Base-by-base conservation (phyloP, 768 basidiomycete species). In the Jaapia argillacea region DNA sequence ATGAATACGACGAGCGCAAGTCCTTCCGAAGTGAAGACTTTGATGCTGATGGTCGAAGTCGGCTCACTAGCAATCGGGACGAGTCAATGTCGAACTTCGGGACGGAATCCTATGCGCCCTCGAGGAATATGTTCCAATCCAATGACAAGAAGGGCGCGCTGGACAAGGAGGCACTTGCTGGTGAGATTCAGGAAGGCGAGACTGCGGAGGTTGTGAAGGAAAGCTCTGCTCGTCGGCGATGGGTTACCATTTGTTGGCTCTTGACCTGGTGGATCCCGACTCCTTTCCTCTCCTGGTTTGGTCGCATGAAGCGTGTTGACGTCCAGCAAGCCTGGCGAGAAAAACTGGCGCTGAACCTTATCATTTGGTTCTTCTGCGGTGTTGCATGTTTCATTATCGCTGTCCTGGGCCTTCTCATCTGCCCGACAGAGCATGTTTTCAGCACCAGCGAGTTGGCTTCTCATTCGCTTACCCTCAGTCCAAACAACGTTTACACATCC, bases 271-370 rank as follows among this genome's bases (percentile, higher is more conserved):
- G 90, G 89, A 63, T 91, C 4, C 96, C 94, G 0, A 79, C 72
- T 10, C 72, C 71, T 2, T 61, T 81, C 41, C 65, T 99, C 35
- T 69, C 62, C 6, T 79, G 74, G 58, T 48, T 88, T 43, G 92
- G 94, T 1, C 73, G 88, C 23, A 96, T 97, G 92, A 96, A 97
- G 66, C 83, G 94, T 5, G 60, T 83, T 49, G 96, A 99, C 54
- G 72, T 99, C 20, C 78, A 85, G 21, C 91, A 97, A 61, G 96
- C 96, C 1, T 99, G 96, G 96, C 70, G 94, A 46, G 96, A 98
- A 64, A 98, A 99, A 62, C 70, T 97, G 1, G 88, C 90, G 3
- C 75, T 97, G 56, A 97, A 98, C 61, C 62, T 99, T 46, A 68
- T 99, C 63, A 98, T 99, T 53, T 97, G 93, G 94, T 79, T 96